These are phyloP conservation scores for Solanum lycopersicoides DNA, from an alignment of 257 asterid genomes.

Conservation along the genomic window DNA sequence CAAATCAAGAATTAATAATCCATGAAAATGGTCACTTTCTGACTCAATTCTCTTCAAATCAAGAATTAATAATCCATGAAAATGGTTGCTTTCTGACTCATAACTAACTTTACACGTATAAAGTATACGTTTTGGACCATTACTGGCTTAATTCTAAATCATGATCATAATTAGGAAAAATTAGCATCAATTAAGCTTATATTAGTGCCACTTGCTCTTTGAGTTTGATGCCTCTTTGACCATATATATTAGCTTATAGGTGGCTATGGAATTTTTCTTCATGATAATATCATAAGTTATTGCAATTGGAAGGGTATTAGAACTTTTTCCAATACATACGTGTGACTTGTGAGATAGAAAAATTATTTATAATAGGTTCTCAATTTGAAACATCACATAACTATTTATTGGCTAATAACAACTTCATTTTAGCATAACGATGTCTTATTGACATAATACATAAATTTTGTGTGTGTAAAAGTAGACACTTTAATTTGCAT, in stretches of 20 bases:
- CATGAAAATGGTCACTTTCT: background rate
- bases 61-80: too few relatives aligned
- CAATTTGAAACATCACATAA: too few relatives aligned
- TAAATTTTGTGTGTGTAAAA: too few relatives aligned
- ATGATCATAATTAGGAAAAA: background rate
- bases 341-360: too few relatives aligned
- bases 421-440: too few relatives aligned
- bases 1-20: background rate
- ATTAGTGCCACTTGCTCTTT: background rate
- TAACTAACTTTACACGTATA: background rate
- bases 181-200: background rate
- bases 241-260: background rate
- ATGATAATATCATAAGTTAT: background rate
- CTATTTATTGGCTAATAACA: too few relatives aligned
- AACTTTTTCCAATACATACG: background rate
- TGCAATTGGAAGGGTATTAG: background rate
- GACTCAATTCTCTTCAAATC: too few relatives aligned
- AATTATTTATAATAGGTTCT: background rate
- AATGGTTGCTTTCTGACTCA: too few relatives aligned
- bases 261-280: background rate
- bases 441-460: too few relatives aligned
- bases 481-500: too few relatives aligned
- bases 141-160: background rate
- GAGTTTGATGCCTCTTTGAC: background rate
- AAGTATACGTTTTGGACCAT: background rate